A percentile compares a stretch with the other conserved stretches of the same genome.
phyloP scores from a whole-genome alignment of 1,139 yeast genomes.

The Tardiomyces digboiensis region DNA sequence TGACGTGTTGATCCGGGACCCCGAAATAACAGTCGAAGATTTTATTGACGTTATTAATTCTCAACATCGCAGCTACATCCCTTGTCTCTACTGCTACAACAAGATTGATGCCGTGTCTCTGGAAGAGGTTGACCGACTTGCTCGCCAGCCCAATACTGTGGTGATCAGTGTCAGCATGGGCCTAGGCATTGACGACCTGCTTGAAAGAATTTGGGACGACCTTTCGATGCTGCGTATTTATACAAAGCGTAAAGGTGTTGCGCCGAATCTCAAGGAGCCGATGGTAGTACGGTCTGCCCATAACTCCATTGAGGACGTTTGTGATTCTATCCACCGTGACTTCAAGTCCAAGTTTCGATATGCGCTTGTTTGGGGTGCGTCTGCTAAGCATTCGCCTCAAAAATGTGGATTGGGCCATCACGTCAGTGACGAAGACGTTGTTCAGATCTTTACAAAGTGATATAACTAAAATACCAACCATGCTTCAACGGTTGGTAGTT shows the following conservation, averaged over 20 bases:
- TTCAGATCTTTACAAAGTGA: constrained; percentile 74
- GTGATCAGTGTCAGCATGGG: constrained; percentile 90
- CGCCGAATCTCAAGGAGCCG: constrained; percentile 80
- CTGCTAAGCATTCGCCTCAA: constrained; percentile 94
- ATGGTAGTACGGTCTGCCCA: constrained; percentile 73
- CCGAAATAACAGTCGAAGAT: constrained; percentile 84
- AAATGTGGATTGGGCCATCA: constrained; percentile 84
- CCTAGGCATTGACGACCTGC: constrained; percentile 77
- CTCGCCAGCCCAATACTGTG: constrained; percentile 84
- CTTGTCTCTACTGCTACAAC: constrained; percentile 89
- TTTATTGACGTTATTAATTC: constrained; percentile 89
- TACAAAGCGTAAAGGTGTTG: constrained; percentile 78
- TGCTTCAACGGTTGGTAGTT: no score
- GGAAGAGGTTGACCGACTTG: constrained; percentile 89
- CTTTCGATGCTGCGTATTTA: constrained; percentile 69
- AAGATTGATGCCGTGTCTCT: constrained; percentile 92
- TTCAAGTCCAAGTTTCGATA: constrained; percentile 87
- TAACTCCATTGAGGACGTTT: constrained; percentile 75
- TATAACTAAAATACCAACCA: no score
- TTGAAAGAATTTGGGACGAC: constrained; percentile 91
- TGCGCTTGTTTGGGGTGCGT: constrained; percentile 95
- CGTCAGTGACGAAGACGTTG: constrained; percentile 91
- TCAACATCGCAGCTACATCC: constrained; percentile 77
- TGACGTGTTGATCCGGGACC: constrained; percentile 85
- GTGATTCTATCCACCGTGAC: constrained; percentile 89